Conservation (phyloP, 2,329 filamentous ascomycete species). For the Meredithiella fracta region DNA sequence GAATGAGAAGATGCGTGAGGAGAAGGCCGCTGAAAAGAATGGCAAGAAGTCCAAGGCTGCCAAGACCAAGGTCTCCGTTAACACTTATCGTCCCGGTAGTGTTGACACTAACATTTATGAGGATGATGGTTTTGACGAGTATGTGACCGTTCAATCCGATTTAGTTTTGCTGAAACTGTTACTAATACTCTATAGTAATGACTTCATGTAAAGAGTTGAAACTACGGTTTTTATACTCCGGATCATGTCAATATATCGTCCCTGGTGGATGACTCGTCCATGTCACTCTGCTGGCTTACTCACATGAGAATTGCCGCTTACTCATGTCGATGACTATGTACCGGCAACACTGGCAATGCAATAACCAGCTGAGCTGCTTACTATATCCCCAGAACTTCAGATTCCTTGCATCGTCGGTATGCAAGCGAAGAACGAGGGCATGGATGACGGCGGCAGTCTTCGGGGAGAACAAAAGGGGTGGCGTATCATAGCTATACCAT, state of each 20-base stretch:
- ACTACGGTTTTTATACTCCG: not conserved
- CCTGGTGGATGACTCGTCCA: not conserved
- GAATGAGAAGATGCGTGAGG: constrained; percentile 98
- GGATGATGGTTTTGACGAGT: constrained; percentile 60
- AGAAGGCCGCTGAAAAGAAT: constrained; percentile 85
- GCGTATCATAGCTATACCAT: constrained; percentile 1
- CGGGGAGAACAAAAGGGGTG: constrained; percentile 4
- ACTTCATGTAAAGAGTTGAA: constrained; percentile 15
- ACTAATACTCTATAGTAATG: constrained; percentile 14
- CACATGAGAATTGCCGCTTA: not conserved
- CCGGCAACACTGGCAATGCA: not conserved
- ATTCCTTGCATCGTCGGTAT: not conserved
- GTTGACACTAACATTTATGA: constrained; percentile 67
- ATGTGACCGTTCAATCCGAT: constrained; percentile 28
- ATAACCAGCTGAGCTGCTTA: not conserved
- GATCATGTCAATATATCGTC: not conserved
- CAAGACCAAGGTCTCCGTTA: constrained; percentile 81
- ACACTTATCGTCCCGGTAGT: constrained; percentile 42
- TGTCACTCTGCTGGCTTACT: not conserved
- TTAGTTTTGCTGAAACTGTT: not conserved
- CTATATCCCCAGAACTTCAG: not conserved
- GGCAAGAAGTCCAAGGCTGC: constrained; percentile 95
- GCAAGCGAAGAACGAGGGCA: not conserved
- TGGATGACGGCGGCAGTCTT: not conserved
- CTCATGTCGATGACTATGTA: not conserved